Evolutionary conservation across 441 rosid species (phyloP), one percentile per base, ranked within the genome.

Genomic region (Geranium incanum): DNA sequence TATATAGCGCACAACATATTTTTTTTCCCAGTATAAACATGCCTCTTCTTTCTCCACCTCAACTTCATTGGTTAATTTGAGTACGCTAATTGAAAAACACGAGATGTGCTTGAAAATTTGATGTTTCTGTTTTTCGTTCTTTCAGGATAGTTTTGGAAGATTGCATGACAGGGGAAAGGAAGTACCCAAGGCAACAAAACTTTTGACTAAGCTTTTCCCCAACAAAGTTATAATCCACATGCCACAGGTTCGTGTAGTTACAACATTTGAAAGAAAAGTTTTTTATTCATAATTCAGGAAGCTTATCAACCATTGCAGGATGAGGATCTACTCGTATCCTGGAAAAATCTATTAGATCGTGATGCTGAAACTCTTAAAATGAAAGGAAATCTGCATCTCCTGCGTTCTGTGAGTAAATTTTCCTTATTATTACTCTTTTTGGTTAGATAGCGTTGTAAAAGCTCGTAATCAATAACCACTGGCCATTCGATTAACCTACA

Each of bases 341-440:
- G 96, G 99, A 95, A 95, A 89, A 96, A 85, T 84, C 93, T 79
- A 70, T 81, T 95, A 79, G 99, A 91, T 45, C 96, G 91, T 66
- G 99, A 95, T 83, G 81, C 78, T 72, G 98, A 95, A 84, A 91
- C 91, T 59, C 76, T 93, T 82, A 93, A 92, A 84, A 91, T 80
- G 65, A 97, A 87, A 78, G 86, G 96, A 74, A 95, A 95, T 60
- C 67, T 86, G 71, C 71, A 78, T 71, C 80, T 84, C 85, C 76
- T 95, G 73, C 89, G 86, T 50, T 75, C 86, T 13, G 99, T 95
- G 81, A 83, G 99, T 86, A 72, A 41, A 38, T 68, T 52, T 52
- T 13, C 60, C 36, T 7, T 38, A 38, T 6, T 38, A 38, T 38
- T 6, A 38, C 41, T 38, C 41, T 38, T 4, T 19, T 60, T 60